Evolutionary conservation across 768 basidiomycete genomes (phyloP), one percentile per base, ranked within the genome.

Genomic region (Phaeotremella fagi): DNA sequence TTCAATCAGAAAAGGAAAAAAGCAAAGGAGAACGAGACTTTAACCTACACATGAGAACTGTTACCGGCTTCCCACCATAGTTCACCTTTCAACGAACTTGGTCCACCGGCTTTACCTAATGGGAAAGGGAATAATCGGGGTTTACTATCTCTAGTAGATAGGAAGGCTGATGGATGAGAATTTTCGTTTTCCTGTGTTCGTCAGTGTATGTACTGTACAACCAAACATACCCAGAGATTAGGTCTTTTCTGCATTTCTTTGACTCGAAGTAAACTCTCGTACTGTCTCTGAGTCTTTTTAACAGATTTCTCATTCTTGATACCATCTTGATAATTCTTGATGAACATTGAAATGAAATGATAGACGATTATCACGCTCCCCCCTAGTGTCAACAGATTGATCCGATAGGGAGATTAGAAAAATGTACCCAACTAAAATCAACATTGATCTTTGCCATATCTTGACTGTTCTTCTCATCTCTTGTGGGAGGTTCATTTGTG

Each of bases 1-100:
- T 36, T 31, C 24, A 7, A 20, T 25, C 14, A 15, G 6, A 4
- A 45, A 14, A 45, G 14, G 44, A 24, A 29, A 7, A 24, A 22
- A 2, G 12, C 11, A 22, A 22, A 33, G 9, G 31, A 33, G 9
- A 33, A 33, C 15, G 45, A 22, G 22, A 27, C 5, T 16, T 4
- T 9, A 11, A 68, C 68, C 43, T 42, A 70, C 68, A 70, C 68
- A 50, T 70, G 68, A 5, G 68, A 57, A 2, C 52, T 53, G 37
- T 67, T 67, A 1, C 68, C 68, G 14, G 63, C 63, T 45, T 70
- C 68, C 65, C 65, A 70, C 68, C 68, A 70, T 14, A 70, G 41
- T 31, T 61, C 64, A 22, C 57, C 57, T n/a, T 54, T 63, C n/a
- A 45, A 37, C 12, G 49, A 56, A 14, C 55, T 41, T 18, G 46